Conservation (phyloP, 2,329 filamentous ascomycete genomes). For the Xylariaceae sp. region DNA sequence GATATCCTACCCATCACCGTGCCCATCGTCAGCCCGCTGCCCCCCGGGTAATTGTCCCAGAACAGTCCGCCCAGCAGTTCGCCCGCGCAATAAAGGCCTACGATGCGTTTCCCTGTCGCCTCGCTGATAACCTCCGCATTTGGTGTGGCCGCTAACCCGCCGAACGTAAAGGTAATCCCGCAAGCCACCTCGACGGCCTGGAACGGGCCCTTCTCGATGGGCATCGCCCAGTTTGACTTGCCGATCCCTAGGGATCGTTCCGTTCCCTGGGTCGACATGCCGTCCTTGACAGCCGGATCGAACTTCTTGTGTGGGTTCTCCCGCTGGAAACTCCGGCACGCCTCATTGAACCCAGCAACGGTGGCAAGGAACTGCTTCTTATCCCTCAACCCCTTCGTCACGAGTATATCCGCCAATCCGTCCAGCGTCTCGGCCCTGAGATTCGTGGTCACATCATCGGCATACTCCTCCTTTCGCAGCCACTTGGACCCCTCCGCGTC, state of each 20-base stretch:
- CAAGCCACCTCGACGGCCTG: conserved; percentile 66
- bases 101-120: conserved; percentile 48
- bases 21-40: conserved; percentile 63
- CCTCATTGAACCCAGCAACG: conserved; percentile 59
- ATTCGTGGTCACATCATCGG: conserved; percentile 57
- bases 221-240: conserved; percentile 69
- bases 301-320: conserved; percentile 52
- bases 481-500: conserved; percentile 54
- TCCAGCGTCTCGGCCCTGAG: conserved; percentile 54
- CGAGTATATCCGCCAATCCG: conserved; percentile 57
- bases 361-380: conserved; percentile 52
- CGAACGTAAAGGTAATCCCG: conserved; percentile 71
- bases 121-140: conserved; percentile 56
- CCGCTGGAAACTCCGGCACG: conserved; percentile 49
- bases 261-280: conserved; percentile 61
- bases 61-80: conserved; percentile 70
- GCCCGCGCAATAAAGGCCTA: conserved; percentile 61
- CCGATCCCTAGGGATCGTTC: conserved; percentile 46
- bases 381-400: conserved; percentile 49
- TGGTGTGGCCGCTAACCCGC: conserved; percentile 60
- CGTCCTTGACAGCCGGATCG: conserved; percentile 64
- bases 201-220: conserved; percentile 60
- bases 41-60: conserved; percentile 65
- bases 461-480: conserved; percentile 65
- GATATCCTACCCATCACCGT: conserved; percentile 53